These are phyloP conservation scores for Rubia tinctorum DNA, from an alignment of 305 asterid species.

Conservation along the genomic window DNA sequence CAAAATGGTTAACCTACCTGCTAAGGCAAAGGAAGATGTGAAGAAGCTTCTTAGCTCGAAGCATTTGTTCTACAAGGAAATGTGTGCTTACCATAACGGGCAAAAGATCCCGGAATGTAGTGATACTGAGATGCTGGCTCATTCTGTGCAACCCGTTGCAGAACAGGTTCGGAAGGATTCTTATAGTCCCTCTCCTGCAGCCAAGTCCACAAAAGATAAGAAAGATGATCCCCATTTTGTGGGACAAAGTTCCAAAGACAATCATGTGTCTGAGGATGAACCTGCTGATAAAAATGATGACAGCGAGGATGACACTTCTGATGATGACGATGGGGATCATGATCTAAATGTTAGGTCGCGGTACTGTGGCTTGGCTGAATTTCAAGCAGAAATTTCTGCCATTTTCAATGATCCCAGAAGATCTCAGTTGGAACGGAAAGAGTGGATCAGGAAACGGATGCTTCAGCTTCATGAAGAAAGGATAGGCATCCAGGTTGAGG, in stretches of 20 bases:
- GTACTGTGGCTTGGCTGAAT: slow-evolving; percentile 12
- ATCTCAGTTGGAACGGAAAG: slow-evolving; percentile 25
- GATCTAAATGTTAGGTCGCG: slow-evolving; percentile 15
- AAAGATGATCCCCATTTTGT: slow-evolving; percentile 20
- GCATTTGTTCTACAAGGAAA: slow-evolving; percentile 42
- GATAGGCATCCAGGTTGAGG: slow-evolving; percentile 32
- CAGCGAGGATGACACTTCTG: slow-evolving; percentile 25
- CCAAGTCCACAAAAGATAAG: slow-evolving; percentile 6
- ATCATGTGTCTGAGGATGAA: slow-evolving; percentile 18
- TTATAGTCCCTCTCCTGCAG: slow-evolving; percentile 12
- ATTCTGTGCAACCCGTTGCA: slow-evolving; percentile 12
- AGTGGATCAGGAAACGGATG: slow-evolving; percentile 37
- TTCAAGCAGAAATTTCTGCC: slow-evolving; percentile 28
- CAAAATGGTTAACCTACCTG: slow-evolving; percentile 29
- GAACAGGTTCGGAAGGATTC: slow-evolving; percentile 8
- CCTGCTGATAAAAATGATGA: slow-evolving; percentile 31
- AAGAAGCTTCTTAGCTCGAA: slow-evolving; percentile 33
- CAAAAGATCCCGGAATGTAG: slow-evolving; percentile 35
- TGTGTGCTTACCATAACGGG: slow-evolving; percentile 43
- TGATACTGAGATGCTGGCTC: slow-evolving; percentile 26
- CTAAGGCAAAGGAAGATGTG: slow-evolving; percentile 33
- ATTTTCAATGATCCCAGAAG: slow-evolving; percentile 28
- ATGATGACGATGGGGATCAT: slow-evolving; percentile 19
- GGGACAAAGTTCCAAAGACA: slow-evolving; percentile 20
- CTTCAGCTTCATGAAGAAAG: slow-evolving; percentile 36